Conservation (phyloP, 371 early-diverging fungal species). For the Encephalitozoon romaleae region DNA sequence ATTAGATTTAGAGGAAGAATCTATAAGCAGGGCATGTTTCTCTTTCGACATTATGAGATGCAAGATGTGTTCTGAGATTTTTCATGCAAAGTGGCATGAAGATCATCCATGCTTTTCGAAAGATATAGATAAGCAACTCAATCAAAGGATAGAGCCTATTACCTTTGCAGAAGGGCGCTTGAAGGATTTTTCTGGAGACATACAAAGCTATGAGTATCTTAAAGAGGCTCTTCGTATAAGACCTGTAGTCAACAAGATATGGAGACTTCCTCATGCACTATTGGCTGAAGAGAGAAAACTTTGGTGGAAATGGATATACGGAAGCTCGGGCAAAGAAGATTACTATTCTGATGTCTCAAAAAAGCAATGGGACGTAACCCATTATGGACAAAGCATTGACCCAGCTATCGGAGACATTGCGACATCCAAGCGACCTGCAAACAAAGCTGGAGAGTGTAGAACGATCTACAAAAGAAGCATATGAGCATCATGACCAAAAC, state of each 20-base stretch:
- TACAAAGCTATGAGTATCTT: background rate
- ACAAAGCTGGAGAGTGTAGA: slow-evolving; percentile 29
- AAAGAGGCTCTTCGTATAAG: background rate
- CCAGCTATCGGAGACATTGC: slow-evolving; percentile 37
- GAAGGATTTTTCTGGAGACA: too few species aligned
- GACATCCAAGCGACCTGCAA: slow-evolving; percentile 48
- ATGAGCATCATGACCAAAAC: slow-evolving; percentile 12
- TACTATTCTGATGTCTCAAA: background rate
- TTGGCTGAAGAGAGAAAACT: background rate
- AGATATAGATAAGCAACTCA: background rate
- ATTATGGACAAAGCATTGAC: slow-evolving; percentile 38
- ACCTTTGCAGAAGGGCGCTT: too few species aligned
- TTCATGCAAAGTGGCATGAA: background rate
- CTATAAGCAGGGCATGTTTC: background rate
- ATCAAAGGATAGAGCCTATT: background rate
- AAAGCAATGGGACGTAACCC: background rate
- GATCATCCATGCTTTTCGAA: background rate
- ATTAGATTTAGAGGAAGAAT: background rate
- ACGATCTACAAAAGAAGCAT: slow-evolving; percentile 1
- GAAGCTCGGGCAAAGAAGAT: background rate
- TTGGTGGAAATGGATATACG: background rate
- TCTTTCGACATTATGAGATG: background rate
- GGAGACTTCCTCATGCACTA: background rate
- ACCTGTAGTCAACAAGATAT: background rate
- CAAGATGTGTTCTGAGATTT: background rate